phyloP scores from a whole-genome alignment of 495 filamentous ascomycete species.

The Podospora didyma region DNA sequence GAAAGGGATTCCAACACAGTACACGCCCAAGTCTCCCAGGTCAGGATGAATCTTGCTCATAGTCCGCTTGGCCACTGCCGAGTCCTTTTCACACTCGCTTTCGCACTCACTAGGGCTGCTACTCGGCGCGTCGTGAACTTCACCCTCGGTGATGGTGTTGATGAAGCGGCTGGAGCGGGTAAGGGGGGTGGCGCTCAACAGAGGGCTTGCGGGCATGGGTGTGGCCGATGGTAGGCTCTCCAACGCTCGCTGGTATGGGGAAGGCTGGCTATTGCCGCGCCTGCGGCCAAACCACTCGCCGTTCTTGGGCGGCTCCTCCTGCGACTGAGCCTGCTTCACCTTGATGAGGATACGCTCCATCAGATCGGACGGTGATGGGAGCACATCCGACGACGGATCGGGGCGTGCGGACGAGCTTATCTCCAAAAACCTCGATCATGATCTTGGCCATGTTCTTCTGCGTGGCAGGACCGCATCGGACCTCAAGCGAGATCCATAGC shows the following conservation, averaged over 20 bases:
- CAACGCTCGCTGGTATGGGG: conserved; percentile 62
- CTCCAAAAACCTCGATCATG: conserved; percentile 77
- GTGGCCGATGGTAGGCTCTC: conserved; percentile 52
- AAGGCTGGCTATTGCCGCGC: conserved; percentile 77
- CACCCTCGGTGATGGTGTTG: conserved; percentile 47
- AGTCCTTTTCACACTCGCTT: conserved; percentile 51
- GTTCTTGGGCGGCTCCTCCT: conserved; percentile 35
- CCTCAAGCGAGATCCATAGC: conserved; percentile 89
- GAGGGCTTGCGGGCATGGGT: conserved; percentile 55
- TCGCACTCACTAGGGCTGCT: conserved; percentile 56
- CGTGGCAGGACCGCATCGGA: conserved; percentile 81
- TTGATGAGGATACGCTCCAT: conserved; percentile 84
- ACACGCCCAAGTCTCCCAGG: conserved; percentile 83
- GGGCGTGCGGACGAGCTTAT: conserved; percentile 71
- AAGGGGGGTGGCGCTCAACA: conserved; percentile 35
- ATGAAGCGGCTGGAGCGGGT: conserved; percentile 34
- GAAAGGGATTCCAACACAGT: conserved; percentile 83
- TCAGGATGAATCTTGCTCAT: conserved; percentile 82
- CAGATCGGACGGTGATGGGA: conserved; percentile 84
- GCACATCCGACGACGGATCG: conserved; percentile 55
- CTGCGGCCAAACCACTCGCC: conserved; percentile 43
- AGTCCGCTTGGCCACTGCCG: conserved; percentile 50
- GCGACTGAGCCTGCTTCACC: conserved; percentile 64
- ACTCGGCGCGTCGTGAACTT: conserved; percentile 46
- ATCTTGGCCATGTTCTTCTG: conserved; percentile 87